Base-by-base conservation (phyloP, 345 rosid species). In the Dovyalis caffra region DNA sequence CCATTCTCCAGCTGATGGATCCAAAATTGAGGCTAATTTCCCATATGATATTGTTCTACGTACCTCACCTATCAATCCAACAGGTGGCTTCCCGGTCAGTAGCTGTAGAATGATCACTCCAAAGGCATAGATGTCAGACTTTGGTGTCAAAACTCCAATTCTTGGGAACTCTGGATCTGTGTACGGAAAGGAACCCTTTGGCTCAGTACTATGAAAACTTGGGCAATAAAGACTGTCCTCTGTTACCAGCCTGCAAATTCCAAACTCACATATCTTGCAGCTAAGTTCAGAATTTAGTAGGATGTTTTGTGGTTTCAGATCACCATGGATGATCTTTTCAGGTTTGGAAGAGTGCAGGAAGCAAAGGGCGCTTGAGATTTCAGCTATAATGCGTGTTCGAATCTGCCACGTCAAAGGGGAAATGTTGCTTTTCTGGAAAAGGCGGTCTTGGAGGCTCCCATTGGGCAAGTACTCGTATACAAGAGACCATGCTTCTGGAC, bases 261-360 rank as follows among this genome's bases (percentile, higher is more conserved):
- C 89, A 38, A 90, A 87, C 74, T 88, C 90, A 11, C 92, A 87
- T 79, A 91, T 85, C 85, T 90, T 91, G 91, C 92, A 87, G 74
- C 85, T 79, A 53, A 91, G 85, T 53, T 88, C 82, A 66, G 90
- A 85, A 83, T 91, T 88, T 1, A 88, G 88, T 60, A 90, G 82
- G 78, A 92, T 81, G 80, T 90, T 90, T 69, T 87, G 87, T 40
- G 89, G 94, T 73, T 88, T 92, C 75, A 91, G 80, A 84, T 88
- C 90, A 21, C 91, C 91, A 34, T 90, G 94, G 73, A 92, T 85
- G 58, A 90, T 87, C 83, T 81, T 88, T 77, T 88, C 94, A 11
- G 92, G 92, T 74, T 87, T 84, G 78, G 89, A 79, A 49, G 92
- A 87, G 81, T 92, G 91, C 81, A 92, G 76, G 80, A 90, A 92